Base-by-base conservation (phyloP, 164 flowering plant genomes). In the Aristolochia fimbriata region DNA sequence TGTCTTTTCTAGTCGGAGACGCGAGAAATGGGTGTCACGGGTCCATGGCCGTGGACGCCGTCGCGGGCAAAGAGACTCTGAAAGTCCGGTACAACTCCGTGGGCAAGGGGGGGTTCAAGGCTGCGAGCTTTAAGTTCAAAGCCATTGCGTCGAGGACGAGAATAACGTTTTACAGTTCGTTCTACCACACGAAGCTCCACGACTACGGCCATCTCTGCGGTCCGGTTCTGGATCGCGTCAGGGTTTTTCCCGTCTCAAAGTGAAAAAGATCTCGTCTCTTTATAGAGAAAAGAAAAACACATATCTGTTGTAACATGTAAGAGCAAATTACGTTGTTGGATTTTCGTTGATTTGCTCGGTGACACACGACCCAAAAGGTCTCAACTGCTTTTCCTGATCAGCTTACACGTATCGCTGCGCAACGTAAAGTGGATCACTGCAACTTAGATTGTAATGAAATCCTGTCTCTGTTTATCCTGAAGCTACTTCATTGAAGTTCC, bases 141-240 rank as follows among this genome's bases (percentile, higher is more conserved):
- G 63, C 69, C 7, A 9, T 54, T 52, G 63, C 10, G 22, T 27
- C 53, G 20, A 52, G 69, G 23, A 66, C 69, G 24, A 66, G 69
- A 23, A 60, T 66, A 31, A 66, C 69, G 14, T 66, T 66, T 53
- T 60, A 22, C 63, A 66, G 69, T 59, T 66, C 64, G 4, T 54
- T 41, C 41, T 66, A 66, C 63, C 64, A 59, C 58, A 60, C 63
- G 19, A 66, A 55, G 59, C 5, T 30, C 56, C 43, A 45, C 45
- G 69, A 60, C 23, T 30, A 9, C 46, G 69, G 56, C 14, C 46
- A 58, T 19, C 63, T 60, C 21, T 59, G 69, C 54, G 64, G 69
- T 20, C 64, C 64, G 1, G 24, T 60, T 14, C 31, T 59, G 45
- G 69, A 66, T 60, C 58, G 53, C 27, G 64, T 66, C 47, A 52